phyloP scores from a whole-genome alignment of 345 rosid genomes.

The Eucalyptus erythrocorys region DNA sequence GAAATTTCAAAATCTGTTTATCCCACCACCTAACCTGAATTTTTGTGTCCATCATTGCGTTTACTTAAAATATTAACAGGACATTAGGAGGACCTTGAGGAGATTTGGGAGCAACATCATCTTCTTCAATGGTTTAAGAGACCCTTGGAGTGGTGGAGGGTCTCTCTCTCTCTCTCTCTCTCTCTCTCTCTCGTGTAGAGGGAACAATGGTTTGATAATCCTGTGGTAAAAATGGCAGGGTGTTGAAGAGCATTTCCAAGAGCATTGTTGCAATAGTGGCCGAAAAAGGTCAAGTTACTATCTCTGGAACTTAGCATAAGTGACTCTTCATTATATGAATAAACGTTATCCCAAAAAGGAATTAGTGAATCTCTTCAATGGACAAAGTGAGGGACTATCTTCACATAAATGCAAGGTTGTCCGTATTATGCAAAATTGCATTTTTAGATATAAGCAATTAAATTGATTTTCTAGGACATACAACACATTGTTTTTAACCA shows the following conservation, averaged over 20 bases:
- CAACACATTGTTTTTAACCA: too few relatives aligned
- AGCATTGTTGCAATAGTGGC: constrained; percentile 46
- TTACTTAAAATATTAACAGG: constrained; percentile 1
- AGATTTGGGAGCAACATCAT: constrained; percentile 52
- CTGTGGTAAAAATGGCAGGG: constrained; percentile 13
- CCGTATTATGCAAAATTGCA: background rate
- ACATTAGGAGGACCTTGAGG: constrained; percentile 28
- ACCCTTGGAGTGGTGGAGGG: constrained; percentile 78
- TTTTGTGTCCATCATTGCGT: background rate
- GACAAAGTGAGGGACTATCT: background rate
- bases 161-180: background rate
- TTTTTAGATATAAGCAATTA: background rate
- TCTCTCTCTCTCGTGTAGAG: background rate
- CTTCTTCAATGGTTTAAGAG: constrained; percentile 66
- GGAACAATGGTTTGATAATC: background rate
- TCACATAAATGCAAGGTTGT: background rate
- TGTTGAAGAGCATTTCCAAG: constrained; percentile 27
- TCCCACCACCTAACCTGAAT: background rate
- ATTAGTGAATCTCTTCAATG: background rate
- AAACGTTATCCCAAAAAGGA: background rate
- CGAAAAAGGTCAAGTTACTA: constrained; percentile 22
- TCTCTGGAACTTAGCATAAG: background rate
- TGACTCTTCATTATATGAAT: background rate
- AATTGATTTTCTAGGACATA: background rate
- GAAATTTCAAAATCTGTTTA: background rate